A percentile compares a stretch with the other conserved stretches of the same genome.
phyloP scores from a whole-genome alignment of 495 filamentous ascomycete genomes.

The Aspergillus steynii region DNA sequence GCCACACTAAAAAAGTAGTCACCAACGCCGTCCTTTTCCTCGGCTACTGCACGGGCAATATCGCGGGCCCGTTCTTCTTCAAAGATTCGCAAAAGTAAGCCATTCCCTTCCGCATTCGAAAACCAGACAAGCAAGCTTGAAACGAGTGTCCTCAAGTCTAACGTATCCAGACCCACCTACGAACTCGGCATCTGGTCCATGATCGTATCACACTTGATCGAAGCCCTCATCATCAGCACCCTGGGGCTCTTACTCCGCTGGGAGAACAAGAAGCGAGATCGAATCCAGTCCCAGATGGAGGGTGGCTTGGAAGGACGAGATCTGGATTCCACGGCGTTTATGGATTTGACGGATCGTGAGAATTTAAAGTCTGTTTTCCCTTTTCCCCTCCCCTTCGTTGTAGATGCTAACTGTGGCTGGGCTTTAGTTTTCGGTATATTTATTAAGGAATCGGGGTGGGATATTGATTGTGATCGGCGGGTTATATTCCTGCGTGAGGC shows the following conservation, averaged over 20 bases:
- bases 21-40: conserved; percentile 60
- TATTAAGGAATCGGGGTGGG: conserved; percentile 17
- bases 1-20: conserved; percentile 64
- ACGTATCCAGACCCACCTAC: conserved; percentile 47
- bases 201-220: conserved; percentile 60
- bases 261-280: conserved; percentile 59
- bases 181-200: conserved; percentile 62
- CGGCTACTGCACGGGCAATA: conserved; percentile 53
- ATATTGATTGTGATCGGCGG: too few species aligned
- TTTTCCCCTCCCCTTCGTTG: not conserved
- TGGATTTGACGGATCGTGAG: conserved; percentile 61
- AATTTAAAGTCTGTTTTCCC: conserved; percentile 50
- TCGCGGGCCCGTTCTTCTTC: conserved; percentile 64
- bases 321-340: conserved; percentile 56
- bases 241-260: conserved; percentile 51
- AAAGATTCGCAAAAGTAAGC: conserved; percentile 50
- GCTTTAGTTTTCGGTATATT: conserved; percentile 37
- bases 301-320: conserved; percentile 50
- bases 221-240: conserved; percentile 46
- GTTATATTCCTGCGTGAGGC: too few species aligned
- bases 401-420: conserved; percentile 6
- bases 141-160: not conserved
- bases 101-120: not conserved
- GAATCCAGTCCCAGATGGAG: conserved; percentile 47
- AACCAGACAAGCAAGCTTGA: not conserved